phyloP scores from a whole-genome alignment of 805 yeast species.

The Kluyveromyces dobzhanskii region DNA sequence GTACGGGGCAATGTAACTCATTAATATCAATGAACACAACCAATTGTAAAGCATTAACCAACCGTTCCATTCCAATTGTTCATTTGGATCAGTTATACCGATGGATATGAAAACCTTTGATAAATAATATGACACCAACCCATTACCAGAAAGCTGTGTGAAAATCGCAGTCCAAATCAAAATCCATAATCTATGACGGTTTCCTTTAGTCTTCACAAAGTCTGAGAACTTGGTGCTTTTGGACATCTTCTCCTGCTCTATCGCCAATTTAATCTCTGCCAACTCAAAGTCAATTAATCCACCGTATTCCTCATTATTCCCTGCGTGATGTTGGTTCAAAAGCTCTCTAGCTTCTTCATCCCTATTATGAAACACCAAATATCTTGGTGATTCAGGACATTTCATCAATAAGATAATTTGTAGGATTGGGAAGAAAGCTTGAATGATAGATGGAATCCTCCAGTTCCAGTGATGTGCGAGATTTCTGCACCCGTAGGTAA shows the following conservation, averaged over 20 bases:
- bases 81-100: constrained; percentile 40
- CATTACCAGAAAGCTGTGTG: constrained; percentile 45
- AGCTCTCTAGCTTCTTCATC: constrained; percentile 36
- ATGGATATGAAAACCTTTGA: constrained; percentile 42
- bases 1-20: constrained; percentile 23
- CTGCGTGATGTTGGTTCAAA: constrained; percentile 35
- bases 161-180: constrained; percentile 28
- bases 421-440: constrained; percentile 38
- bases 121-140: constrained; percentile 44
- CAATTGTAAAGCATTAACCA: constrained; percentile 42
- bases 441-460: constrained; percentile 49
- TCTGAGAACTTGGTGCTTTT: constrained; percentile 31
- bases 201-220: constrained; percentile 32
- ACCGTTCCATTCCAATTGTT: constrained; percentile 44
- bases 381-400: constrained; percentile 49
- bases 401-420: constrained; percentile 37
- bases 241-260: constrained; percentile 34
- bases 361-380: constrained; percentile 33
- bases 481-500: constrained; percentile 38
- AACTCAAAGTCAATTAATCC: constrained; percentile 30
- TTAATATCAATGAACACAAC: constrained; percentile 26
- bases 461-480: constrained; percentile 33
- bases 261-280: constrained; percentile 32
- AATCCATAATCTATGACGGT: constrained; percentile 36
- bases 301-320: constrained; percentile 31